Evolutionary conservation across 2,329 filamentous ascomycete genomes (phyloP).

Genomic region (Westerdykella sp.): DNA sequence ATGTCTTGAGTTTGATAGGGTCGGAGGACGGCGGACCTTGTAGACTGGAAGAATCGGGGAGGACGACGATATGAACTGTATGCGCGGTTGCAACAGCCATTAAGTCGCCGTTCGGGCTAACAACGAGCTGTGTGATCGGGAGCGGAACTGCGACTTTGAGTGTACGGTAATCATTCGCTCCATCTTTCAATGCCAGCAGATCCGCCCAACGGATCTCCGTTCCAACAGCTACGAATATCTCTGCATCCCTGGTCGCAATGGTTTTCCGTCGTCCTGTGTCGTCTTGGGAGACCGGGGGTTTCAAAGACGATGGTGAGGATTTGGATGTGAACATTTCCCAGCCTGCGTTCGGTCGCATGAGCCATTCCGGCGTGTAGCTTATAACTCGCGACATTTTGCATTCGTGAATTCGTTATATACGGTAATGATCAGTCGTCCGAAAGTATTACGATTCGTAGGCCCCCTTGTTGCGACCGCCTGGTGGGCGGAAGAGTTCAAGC

Average conservation of each 20-base stretch:
- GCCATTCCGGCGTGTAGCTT: constrained; percentile 80
- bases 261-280: constrained; percentile 48
- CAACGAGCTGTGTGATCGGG: constrained; percentile 75
- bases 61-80: constrained; percentile 79
- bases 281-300: constrained; percentile 17
- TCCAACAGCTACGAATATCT: constrained; percentile 82
- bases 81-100: constrained; percentile 82
- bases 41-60: constrained; percentile 75
- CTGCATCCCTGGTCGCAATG: constrained; percentile 74
- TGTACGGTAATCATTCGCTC: constrained; percentile 29
- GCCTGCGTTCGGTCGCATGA: constrained; percentile 70
- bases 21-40: constrained; percentile 53
- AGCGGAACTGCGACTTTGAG: constrained; percentile 73
- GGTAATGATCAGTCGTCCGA: too few relatives aligned
- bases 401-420: too few relatives aligned
- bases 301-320: constrained; percentile 31
- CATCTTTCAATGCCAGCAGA: constrained; percentile 68
- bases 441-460: too few relatives aligned
- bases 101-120: constrained; percentile 75
- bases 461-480: too few relatives aligned
- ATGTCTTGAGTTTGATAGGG: constrained; percentile 74
- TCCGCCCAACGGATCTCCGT: constrained; percentile 91
- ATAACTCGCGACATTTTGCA: constrained; percentile 75
- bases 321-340: constrained; percentile 66
- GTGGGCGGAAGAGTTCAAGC: background rate